Evolutionary conservation across 2,329 filamentous ascomycete genomes (phyloP).

Genomic region (Aspergillus terreus): DNA sequence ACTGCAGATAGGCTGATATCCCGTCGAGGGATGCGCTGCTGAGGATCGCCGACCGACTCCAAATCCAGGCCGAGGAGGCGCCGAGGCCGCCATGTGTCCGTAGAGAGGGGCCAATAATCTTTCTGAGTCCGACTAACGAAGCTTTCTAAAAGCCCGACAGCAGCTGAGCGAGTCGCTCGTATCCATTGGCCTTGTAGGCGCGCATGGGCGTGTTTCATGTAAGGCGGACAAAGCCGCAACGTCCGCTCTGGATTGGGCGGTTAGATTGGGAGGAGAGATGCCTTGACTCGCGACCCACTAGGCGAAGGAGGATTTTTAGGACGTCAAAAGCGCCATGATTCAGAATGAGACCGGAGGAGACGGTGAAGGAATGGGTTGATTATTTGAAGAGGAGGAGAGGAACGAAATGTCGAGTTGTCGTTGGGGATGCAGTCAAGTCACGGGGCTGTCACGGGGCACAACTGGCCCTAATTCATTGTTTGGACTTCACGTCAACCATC

Average conservation of each 20-base stretch:
- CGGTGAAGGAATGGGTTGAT: not conserved
- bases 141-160: not conserved
- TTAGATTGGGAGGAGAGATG: not conserved
- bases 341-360: not conserved
- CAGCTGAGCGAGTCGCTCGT: not conserved
- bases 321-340: not conserved
- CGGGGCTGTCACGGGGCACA: conserved; percentile 10
- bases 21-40: not conserved
- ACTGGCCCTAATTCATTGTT: not conserved
- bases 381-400: not conserved
- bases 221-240: conserved; percentile 4
- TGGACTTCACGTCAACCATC: not conserved
- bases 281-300: conserved; percentile 1
- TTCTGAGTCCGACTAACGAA: no score
- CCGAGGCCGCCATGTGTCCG: not conserved
- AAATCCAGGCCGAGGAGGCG: not conserved
- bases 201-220: conserved; percentile 12
- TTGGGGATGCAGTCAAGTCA: conserved; percentile 2
- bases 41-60: not conserved
- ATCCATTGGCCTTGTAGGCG: not conserved
- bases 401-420: not conserved
- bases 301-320: conserved; percentile 55
- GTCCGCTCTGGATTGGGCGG: conserved; percentile 8
- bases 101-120: not conserved
- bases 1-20: not conserved